Evolutionary conservation across 345 rosid species (phyloP), one percentile per base, ranked within the genome.

Genomic region (Abelmoschus esculentus): DNA sequence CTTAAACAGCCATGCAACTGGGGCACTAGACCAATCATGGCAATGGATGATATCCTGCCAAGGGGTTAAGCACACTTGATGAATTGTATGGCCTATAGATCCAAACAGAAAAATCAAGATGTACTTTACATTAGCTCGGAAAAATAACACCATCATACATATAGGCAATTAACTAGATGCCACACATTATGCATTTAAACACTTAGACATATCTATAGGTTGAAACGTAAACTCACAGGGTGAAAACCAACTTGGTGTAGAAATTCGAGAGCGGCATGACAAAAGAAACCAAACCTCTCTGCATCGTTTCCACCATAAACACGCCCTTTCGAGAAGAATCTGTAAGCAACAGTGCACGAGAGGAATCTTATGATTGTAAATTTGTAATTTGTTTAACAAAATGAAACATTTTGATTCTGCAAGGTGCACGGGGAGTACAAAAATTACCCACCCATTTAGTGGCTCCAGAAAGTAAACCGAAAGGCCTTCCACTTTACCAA

Each of bases 11-110:
- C 95, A 87, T 56, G 97, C 74, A 72, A 89, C 92, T 18, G 96
- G 95, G 67, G 97, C 97, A 75, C 89, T 89, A n/a, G 98, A 90
- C 97, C 98, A 93, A 84, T 90, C 98, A 26, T 93, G 98, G 74
- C 95, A 93, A 74, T 93, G 98, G 79, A 93, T 86, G 76, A 93
- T 90, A 80, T 90, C 98, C 98, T 93, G 87, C 75, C 68, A 73
- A 75, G 34, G 40, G 40, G 32, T 55, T 13, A 73, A 71, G 49
- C 49, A 18, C 67, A 19, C 52, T 38, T 38, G 10, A 52, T 67
- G 50, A 54, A 36, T 28, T 10, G 34, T 26, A 42, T 52, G 11
- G 55, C 49, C 42, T 38, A 38, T 38, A 38, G 42, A 38, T 38
- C 9, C 42, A 8, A 38, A 38, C 42, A 38, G 42, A 38, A 38